phyloP scores from a whole-genome alignment of 2,329 filamentous ascomycete species.

The Capronia epimyces region DNA sequence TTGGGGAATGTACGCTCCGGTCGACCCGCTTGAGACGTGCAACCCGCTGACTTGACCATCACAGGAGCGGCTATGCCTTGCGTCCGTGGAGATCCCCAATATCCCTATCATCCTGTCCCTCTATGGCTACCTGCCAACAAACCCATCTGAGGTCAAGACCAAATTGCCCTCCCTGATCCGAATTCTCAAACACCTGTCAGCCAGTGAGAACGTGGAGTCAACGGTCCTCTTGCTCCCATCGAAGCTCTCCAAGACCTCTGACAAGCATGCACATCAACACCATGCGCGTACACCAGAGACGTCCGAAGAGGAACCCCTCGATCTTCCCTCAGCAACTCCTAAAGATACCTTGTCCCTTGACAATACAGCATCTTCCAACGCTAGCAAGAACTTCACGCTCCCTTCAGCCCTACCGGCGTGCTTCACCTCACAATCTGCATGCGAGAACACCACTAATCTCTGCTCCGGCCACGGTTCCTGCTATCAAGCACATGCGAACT shows the following conservation, averaged over 20 bases:
- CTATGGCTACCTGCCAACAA: slow-evolving; percentile 37
- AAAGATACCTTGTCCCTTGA: slow-evolving; percentile 29
- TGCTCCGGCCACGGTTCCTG: slow-evolving; percentile 82
- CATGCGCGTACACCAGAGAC: slow-evolving; percentile 13
- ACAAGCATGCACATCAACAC: slow-evolving; percentile 9
- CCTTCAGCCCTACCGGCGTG: slow-evolving; percentile 60
- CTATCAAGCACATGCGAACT: slow-evolving; percentile 60
- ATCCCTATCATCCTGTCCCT: slow-evolving; percentile 39
- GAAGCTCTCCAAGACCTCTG: slow-evolving; percentile 17
- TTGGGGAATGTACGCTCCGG: slow-evolving; percentile 18
- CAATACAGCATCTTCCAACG: slow-evolving; percentile 35
- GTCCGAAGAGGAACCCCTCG: slow-evolving; percentile 24
- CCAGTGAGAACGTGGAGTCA: slow-evolving; percentile 51
- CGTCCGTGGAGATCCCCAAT: slow-evolving; percentile 21
- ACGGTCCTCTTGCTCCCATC: slow-evolving; percentile 52
- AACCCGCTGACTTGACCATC: neutral
- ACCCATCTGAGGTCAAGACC: slow-evolving; percentile 32
- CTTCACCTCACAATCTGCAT: slow-evolving; percentile 65
- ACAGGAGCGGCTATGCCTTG: slow-evolving; percentile 21
- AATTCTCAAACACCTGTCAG: slow-evolving; percentile 44
- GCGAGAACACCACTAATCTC: slow-evolving; percentile 63
- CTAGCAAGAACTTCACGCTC: slow-evolving; percentile 34
- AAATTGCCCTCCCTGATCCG: slow-evolving; percentile 20
- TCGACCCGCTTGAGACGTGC: neutral
- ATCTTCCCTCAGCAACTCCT: slow-evolving; percentile 35